These are phyloP conservation scores for Peronosclerospora sorghi DNA, from an alignment of 352 stramenopile species.

Conservation along the genomic window DNA sequence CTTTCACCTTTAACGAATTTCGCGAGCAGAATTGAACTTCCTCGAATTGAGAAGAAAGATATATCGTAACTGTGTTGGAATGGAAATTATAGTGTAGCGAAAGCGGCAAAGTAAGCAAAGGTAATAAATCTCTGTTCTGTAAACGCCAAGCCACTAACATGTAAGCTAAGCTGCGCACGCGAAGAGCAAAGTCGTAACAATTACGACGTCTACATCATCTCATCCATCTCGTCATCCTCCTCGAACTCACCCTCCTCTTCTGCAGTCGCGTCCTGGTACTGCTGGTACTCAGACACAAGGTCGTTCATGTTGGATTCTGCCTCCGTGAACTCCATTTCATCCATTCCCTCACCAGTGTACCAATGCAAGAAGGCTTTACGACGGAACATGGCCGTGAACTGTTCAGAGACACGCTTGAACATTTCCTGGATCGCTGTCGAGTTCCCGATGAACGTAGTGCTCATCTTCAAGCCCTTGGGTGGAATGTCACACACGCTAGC, in stretches of 20 bases:
- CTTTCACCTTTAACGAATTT: too few species aligned
- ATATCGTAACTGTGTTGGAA: background rate
- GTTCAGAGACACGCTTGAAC: conserved; percentile 99
- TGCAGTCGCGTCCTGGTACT: conserved; percentile 99
- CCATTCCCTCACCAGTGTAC: conserved; percentile 99
- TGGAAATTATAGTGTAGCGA: conserved; percentile 10
- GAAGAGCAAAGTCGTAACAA: conserved; percentile 30
- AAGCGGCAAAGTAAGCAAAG: conserved; percentile 34
- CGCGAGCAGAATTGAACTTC: too few species aligned
- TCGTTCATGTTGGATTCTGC: conserved; percentile 99
- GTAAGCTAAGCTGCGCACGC: conserved; percentile 52
- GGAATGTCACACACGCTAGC: conserved; percentile 98
- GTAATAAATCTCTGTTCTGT: conserved; percentile 52
- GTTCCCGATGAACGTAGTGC: conserved; percentile 98
- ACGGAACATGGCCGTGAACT: conserved; percentile 99
- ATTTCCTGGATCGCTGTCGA: conserved; percentile 99
- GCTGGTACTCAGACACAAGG: conserved; percentile 99
- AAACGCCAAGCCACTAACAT: conserved; percentile 41
- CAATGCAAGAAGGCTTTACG: conserved; percentile 99
- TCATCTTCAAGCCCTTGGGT: conserved; percentile 97
- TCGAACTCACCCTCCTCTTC: conserved; percentile 97
- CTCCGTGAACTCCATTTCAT: conserved; percentile 99
- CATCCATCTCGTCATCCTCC: conserved; percentile 90
- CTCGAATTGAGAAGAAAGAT: background rate
- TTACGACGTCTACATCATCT: conserved; percentile 83